Base-by-base conservation (phyloP, 805 yeast species). In the Clavispora santaluciae region DNA sequence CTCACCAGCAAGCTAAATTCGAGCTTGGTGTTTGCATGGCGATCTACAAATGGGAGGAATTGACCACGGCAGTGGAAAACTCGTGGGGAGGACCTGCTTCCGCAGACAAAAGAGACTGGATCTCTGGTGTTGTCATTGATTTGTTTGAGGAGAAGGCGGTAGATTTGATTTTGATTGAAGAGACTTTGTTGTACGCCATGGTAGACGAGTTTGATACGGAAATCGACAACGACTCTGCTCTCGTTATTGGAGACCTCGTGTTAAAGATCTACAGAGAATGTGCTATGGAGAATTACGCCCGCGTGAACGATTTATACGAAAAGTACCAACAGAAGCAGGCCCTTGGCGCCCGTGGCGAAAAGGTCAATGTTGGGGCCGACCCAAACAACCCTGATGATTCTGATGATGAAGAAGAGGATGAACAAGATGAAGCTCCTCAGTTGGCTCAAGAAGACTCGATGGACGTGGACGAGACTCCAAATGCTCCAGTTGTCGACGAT, bases 41-140 rank as follows among this genome's bases (percentile, higher is more conserved):
- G 25, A 64, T 93, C n/a, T 79, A 90, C 60, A 73, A 76, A 43
- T 93, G 99, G 99, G 93, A 89, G 44, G 89, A 85, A 18, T 68
- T 93, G 38, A 73, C 77, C 35, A 83, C 86, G 1, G 99, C 99
- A 0, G 98, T 93, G 8, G 95, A 79, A 5, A 88, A 86, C 59
- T 70, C 73, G 22, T 93, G 99, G 98, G 99, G 99, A 44, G 99
- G 99, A 1, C 81, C 96, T 11, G 85, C 86, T 25, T 83, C 95
- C 11, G 78, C 75, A 0, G 97, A 86, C 28, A 93, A 93, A 61
- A 75, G 99, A 56, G 99, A 93, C 60, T 93, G 99, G 99, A 75
- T 91, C 48, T 78, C 86, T 4, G 95, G 87, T 4, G 67, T 86
- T 11, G 78, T 91, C 2, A 76, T 89, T 22, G 97, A 88, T 25